A percentile compares a stretch with the other conserved stretches of the same genome.
Evolutionary conservation across 495 filamentous ascomycete species (phyloP).

Genomic region (Neurospora africana): DNA sequence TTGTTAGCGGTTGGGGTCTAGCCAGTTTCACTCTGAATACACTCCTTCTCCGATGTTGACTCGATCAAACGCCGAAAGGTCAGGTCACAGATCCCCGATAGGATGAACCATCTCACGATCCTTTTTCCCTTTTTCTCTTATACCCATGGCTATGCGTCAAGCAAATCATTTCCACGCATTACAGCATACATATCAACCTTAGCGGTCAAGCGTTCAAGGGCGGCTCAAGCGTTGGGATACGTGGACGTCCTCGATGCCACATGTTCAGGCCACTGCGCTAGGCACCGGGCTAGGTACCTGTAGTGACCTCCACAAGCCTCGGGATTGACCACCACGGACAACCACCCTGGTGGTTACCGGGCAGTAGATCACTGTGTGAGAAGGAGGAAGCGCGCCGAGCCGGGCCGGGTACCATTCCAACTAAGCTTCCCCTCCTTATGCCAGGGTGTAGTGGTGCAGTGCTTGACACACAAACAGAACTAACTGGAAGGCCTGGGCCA

Average conservation of each 20-base stretch:
- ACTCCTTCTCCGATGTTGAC: neutral
- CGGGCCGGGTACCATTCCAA: neutral
- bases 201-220: neutral
- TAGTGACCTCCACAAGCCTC: neutral
- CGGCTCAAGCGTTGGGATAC: neutral
- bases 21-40: neutral
- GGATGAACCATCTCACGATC: neutral
- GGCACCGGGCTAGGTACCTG: neutral
- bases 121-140: neutral
- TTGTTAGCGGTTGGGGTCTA: neutral
- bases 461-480: neutral
- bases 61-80: neutral
- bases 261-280: neutral
- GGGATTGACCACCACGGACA: neutral
- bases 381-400: neutral
- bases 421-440: neutral
- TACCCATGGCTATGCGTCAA: neutral
- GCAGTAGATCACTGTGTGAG: neutral
- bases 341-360: neutral
- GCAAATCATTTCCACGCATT: neutral
- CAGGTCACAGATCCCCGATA: neutral
- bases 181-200: neutral
- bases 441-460: neutral
- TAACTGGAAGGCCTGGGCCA: neutral
- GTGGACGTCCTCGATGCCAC: neutral